Evolutionary conservation across 2,329 filamentous ascomycete species (phyloP).

Genomic region (Diplodia scrobiculata): DNA sequence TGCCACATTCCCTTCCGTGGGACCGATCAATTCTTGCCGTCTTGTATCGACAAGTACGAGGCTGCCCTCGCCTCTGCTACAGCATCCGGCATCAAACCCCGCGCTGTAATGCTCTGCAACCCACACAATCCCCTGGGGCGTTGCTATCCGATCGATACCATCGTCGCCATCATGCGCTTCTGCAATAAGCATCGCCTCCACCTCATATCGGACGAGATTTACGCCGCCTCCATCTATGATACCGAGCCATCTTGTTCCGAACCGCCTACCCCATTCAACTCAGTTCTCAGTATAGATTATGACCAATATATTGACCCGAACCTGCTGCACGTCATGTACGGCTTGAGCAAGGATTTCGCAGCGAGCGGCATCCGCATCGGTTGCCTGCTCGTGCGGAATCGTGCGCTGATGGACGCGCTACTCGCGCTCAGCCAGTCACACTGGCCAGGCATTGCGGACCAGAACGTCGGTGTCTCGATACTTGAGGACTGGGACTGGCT

Average conservation of each 20-base stretch:
- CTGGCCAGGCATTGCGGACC: slow-evolving; percentile 37
- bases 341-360: slow-evolving; percentile 42
- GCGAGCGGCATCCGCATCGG: slow-evolving; percentile 41
- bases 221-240: slow-evolving; percentile 40
- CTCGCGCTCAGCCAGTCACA: slow-evolving; percentile 36
- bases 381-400: slow-evolving; percentile 35
- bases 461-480: slow-evolving; percentile 40
- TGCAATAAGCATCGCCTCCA: slow-evolving; percentile 40
- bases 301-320: slow-evolving; percentile 31
- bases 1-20: slow-evolving; percentile 45
- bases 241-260: background rate
- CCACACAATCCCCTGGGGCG: slow-evolving; percentile 50
- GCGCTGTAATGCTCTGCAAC: slow-evolving; percentile 49
- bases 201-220: slow-evolving; percentile 44
- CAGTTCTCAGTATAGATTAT: slow-evolving; percentile 35
- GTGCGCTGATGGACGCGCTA: slow-evolving; percentile 35
- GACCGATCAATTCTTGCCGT: slow-evolving; percentile 45
- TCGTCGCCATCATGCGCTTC: slow-evolving; percentile 37
- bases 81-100: slow-evolving; percentile 41
- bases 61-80: slow-evolving; percentile 41
- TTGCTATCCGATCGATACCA: slow-evolving; percentile 35
- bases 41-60: slow-evolving; percentile 45
- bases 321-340: slow-evolving; percentile 41
- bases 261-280: slow-evolving; percentile 33
- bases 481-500: slow-evolving; percentile 39